Evolutionary conservation across 1,284 basidiomycete species (phyloP).

Genomic region (Leucoagaricus sp.): DNA sequence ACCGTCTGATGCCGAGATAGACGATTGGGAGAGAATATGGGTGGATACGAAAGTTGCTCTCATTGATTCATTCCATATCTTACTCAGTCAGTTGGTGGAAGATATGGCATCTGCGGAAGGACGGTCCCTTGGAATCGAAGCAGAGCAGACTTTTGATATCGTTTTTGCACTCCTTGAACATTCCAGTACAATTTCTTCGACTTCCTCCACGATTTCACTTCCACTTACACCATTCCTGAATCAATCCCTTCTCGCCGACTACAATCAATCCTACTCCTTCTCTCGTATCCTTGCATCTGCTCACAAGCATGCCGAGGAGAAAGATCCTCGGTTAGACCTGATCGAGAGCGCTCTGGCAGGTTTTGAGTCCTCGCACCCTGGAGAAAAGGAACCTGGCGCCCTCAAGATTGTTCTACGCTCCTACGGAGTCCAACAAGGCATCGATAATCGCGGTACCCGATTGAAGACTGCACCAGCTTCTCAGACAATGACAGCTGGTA

Average conservation of each 20-base stretch:
- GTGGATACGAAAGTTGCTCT: conserved; percentile 72
- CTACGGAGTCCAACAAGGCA: conserved; percentile 51
- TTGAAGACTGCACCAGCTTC: neutral
- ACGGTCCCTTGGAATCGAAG: conserved; percentile 41
- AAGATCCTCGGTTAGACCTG: conserved; percentile 58
- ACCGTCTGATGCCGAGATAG: conserved; percentile 31
- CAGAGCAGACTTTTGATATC: conserved; percentile 56
- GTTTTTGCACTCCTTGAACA: conserved; percentile 59
- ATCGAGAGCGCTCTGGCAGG: conserved; percentile 52
- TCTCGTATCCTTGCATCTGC: conserved; percentile 47
- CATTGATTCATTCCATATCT: conserved; percentile 64
- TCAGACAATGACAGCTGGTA: neutral
- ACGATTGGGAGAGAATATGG: conserved; percentile 70
- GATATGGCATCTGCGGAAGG: conserved; percentile 47
- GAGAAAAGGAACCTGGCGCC: conserved; percentile 47
- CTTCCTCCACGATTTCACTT: conserved; percentile 14
- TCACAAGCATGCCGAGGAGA: conserved; percentile 44
- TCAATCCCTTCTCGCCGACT: conserved; percentile 65
- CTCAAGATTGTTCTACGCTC: conserved; percentile 63
- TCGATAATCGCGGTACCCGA: conserved; percentile 40
- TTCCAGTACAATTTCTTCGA: conserved; percentile 30
- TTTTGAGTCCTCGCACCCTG: conserved; percentile 25
- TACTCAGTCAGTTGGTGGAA: conserved; percentile 51
- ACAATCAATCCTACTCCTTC: conserved; percentile 66
- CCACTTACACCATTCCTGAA: conserved; percentile 61